Evolutionary conservation across 176 grass and related monocot genomes (phyloP).

Genomic region (Calamus simplicifolius): DNA sequence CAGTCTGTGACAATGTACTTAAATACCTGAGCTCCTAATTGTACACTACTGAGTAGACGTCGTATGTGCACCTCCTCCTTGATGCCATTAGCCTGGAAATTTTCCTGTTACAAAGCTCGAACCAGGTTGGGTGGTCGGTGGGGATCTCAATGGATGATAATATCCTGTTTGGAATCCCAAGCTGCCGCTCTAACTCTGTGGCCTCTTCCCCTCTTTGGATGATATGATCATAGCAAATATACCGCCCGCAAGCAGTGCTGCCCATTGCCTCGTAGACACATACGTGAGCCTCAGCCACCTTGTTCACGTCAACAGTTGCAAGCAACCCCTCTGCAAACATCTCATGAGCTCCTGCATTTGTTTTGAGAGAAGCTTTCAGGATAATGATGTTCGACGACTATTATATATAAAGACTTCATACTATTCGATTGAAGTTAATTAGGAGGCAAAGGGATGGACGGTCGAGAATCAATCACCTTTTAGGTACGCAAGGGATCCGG

Average conservation of each 20-base stretch:
- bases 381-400: background rate
- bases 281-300: conserved; percentile 73
- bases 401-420: too few relatives aligned
- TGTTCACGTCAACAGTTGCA: conserved; percentile 66
- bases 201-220: conserved; percentile 58
- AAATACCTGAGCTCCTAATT: conserved; percentile 18
- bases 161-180: conserved; percentile 45
- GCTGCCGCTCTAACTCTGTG: conserved; percentile 65
- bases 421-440: too few relatives aligned
- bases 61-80: conserved; percentile 69
- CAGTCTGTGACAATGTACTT: too few relatives aligned
- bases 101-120: conserved; percentile 77
- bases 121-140: conserved; percentile 39
- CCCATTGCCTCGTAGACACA: conserved; percentile 74
- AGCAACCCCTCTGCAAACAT: conserved; percentile 75
- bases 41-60: conserved; percentile 43
- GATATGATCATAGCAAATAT: conserved; percentile 87
- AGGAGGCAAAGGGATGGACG: too few relatives aligned
- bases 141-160: conserved; percentile 15
- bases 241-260: conserved; percentile 63
- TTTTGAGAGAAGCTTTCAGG: background rate
- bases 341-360: conserved; percentile 41
- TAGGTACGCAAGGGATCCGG: conserved; percentile 84
- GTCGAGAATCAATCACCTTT: conserved; percentile 36
- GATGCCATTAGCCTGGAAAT: conserved; percentile 50